phyloP scores from a whole-genome alignment of 73 alveolate genomes.

The Durusdinium trenchii region DNA sequence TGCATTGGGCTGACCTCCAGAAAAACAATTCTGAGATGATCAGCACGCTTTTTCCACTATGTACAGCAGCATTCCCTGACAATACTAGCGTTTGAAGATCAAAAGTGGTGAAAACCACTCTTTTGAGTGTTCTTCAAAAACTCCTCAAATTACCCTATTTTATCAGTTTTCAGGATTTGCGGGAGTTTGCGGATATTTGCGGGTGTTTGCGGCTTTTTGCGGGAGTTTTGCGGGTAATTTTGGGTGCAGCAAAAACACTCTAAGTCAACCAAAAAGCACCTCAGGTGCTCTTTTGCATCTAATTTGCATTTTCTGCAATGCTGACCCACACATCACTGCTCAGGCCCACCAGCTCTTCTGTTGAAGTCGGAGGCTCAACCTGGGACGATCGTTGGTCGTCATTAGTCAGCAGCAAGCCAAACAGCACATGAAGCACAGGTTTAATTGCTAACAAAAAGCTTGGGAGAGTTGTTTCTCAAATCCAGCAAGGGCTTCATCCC shows the following conservation, averaged over 20 bases:
- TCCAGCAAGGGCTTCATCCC: not conserved
- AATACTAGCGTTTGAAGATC: not conserved
- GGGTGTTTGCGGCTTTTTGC: slow-evolving; percentile 59
- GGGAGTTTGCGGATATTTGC: slow-evolving; percentile 79
- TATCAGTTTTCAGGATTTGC: slow-evolving; percentile 35
- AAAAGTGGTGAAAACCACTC: not conserved
- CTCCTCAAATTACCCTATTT: not conserved
- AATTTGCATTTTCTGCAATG: not conserved
- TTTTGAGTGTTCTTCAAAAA: no score
- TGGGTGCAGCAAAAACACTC: not conserved
- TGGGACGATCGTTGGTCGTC: not conserved
- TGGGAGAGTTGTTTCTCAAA: not conserved
- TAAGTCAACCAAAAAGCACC: not conserved
- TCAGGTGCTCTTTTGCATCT: no score
- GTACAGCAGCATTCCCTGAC: not conserved
- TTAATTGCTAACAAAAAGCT: not conserved
- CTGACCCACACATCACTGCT: not conserved
- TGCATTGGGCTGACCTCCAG: not conserved
- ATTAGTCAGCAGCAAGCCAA: not conserved
- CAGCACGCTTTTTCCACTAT: not conserved
- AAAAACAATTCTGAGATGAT: not conserved
- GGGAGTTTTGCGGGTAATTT: slow-evolving; percentile 59
- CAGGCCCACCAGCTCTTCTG: not conserved
- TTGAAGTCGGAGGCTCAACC: not conserved
- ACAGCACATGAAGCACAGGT: no score